A percentile compares a stretch with the other conserved stretches of the same genome.
Evolutionary conservation across 2,329 filamentous ascomycete genomes (phyloP).

Genomic region (Ascochyta fabae): DNA sequence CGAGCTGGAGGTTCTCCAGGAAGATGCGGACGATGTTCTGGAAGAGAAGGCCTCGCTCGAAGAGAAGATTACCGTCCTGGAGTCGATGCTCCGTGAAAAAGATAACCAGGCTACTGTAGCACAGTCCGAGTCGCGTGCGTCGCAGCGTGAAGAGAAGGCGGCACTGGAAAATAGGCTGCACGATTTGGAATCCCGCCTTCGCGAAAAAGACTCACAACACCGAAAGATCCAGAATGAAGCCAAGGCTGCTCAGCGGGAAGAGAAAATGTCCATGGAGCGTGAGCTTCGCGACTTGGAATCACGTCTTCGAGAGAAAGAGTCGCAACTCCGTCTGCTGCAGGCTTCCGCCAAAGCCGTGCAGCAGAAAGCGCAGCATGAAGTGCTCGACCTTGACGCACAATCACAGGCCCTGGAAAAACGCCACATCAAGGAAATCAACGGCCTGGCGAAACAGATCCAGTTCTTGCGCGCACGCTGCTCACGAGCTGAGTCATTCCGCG

Average conservation of each 20-base stretch:
- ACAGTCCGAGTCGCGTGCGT: conserved; percentile 55
- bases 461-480: conserved; percentile 84
- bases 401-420: conserved; percentile 70
- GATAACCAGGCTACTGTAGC: conserved; percentile 28
- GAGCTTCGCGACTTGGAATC: conserved; percentile 54
- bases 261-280: conserved; percentile 48
- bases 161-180: conserved; percentile 59
- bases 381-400: conserved; percentile 49
- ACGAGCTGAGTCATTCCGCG: conserved; percentile 80
- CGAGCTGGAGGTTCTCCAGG: conserved; percentile 58
- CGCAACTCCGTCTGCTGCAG: conserved; percentile 33
- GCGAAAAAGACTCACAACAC: conserved; percentile 40
- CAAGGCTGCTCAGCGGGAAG: conserved; percentile 52
- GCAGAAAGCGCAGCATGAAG: conserved; percentile 39
- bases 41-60: conserved; percentile 65
- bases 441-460: conserved; percentile 86
- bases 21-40: conserved; percentile 51
- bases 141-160: conserved; percentile 61
- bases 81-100: conserved; percentile 49
- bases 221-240: conserved; percentile 36
- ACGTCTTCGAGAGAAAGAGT: conserved; percentile 36
- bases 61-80: conserved; percentile 57
- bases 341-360: conserved; percentile 38
- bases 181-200: conserved; percentile 33
- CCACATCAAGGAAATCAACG: conserved; percentile 78